Base-by-base conservation (phyloP, 1,139 yeast species). In the Geotrichum reessii region DNA sequence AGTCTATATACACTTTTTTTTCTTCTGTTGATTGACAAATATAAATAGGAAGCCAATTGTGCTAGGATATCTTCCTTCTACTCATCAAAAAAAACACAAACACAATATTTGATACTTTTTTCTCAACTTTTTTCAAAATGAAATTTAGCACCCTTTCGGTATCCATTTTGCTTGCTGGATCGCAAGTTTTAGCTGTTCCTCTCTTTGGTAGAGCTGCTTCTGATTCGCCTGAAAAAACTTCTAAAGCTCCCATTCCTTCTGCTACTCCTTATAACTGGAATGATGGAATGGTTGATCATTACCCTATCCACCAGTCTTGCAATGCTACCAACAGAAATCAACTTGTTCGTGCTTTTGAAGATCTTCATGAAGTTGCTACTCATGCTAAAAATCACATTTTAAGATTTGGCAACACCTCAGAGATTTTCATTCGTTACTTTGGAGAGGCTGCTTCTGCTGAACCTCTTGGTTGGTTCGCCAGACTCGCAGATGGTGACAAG, bases 381-480 rank as follows among this genome's bases (percentile, higher is more conserved):
- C 73, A 71, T 52, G 73, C 73, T 28, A 69, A 64, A 61, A 67
- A 67, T 33, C 73, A 69, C 56, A 67, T 71, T 25, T 62, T 69
- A 24, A 63, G 67, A 56, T 67, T 55, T 55, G 73, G 74, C 24
- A 63, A 63, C 50, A 59, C 61, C 12, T 71, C 73, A 12, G 66
- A 65, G 33, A 65, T 72, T 51, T 70, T 58, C 62, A 57, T 52
- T 11, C 66, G 63, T 42, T 71, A 69, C 55, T 75, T 75, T 61
- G 77, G 77, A 44, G 63, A 66, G 48, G 69, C 71, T 24, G 65
- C 74, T 11, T 21, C 57, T 21, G 67, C 71, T 48, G 74, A 69
- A 57, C 76, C 74, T 11, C 62, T 72, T 55, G 78, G 78, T n/a
- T 67, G 70, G 65, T 70, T 60, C 52, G 73, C 71, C 19, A 62